phyloP scores from a whole-genome alignment of 768 basidiomycete species.

The Phaeolepiota aurea region DNA sequence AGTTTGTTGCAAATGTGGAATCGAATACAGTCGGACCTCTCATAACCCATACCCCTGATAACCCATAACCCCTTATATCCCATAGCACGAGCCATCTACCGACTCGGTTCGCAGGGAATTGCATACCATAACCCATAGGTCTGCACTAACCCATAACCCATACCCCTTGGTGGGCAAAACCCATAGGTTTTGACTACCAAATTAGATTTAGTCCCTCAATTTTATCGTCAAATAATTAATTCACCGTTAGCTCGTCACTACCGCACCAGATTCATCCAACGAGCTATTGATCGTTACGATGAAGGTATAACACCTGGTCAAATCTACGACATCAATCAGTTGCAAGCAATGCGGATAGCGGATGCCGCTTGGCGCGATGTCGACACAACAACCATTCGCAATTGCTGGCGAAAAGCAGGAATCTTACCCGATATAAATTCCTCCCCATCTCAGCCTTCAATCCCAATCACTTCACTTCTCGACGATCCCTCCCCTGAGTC shows the following conservation, averaged over 20 bases:
- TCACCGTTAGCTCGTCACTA: slow-evolving; percentile 9
- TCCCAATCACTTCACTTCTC: slow-evolving; percentile 16
- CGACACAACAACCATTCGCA: slow-evolving; percentile 20
- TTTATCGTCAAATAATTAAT: not conserved
- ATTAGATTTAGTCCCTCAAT: not conserved
- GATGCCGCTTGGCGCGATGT: slow-evolving; percentile 22
- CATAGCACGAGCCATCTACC: slow-evolving; percentile 13
- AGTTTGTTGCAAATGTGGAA: not conserved
- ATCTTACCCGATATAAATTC: slow-evolving; percentile 17
- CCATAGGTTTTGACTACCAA: slow-evolving; percentile 1
- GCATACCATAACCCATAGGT: slow-evolving; percentile 10
- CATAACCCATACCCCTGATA: slow-evolving; percentile 11
- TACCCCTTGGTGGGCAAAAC: slow-evolving; percentile 6
- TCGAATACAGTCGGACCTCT: slow-evolving; percentile 9
- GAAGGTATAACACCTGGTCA: slow-evolving; percentile 16
- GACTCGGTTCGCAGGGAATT: slow-evolving; percentile 10
- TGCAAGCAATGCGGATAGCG: slow-evolving; percentile 27
- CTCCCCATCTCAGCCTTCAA: slow-evolving; percentile 6
- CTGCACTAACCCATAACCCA: slow-evolving; percentile 10
- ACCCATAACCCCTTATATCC: slow-evolving; percentile 12
- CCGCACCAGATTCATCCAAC: slow-evolving; percentile 14
- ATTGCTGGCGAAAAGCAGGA: slow-evolving; percentile 28
- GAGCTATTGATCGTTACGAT: slow-evolving; percentile 21
- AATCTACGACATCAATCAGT: slow-evolving; percentile 29
- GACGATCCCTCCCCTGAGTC: slow-evolving; percentile 1